Base-by-base conservation (phyloP, 139 green algal genomes). In the Dunaliella primolecta region DNA sequence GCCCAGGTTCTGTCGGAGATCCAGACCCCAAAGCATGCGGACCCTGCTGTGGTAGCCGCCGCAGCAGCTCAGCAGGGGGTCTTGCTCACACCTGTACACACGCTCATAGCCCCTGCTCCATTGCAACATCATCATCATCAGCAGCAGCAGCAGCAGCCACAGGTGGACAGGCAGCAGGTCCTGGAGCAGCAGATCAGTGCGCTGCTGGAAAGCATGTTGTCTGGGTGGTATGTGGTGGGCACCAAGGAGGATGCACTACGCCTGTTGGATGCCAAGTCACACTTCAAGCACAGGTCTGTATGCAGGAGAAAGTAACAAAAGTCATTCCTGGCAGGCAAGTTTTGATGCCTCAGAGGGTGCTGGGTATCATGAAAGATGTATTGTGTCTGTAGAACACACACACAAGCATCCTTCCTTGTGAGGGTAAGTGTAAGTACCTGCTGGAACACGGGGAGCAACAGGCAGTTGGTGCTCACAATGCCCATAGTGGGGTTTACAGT, bases 201-300 rank as follows among this genome's bases (percentile, higher is more conserved):
- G 1, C 70, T 91, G 72, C 30, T 83, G 32, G 56, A 85, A 0
- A 70, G 81, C 35, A 78, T 95, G 87, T 82, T 94, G 33, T 78
- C 75, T 30, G 78, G 79, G 82, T 94, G 93, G 93, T 72, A 82
- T 24, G 78, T 95, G 70, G 90, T 92, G 36, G 55, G 78, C 0
- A 78, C 89, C 82, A 64, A 38, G 21, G 38, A 83, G 27, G 79
- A 81, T 1, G 88, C 89, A 0, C 31, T 87, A 56, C 34, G 56
- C 36, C 35, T 84, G 0, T 81, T 83, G 71, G 2, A 81, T 83
- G 83, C 27, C 34, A 72, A 31, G 27, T 25, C 46, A 55, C 76
- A 37, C 37, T 29, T 36, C 35, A 38, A 76, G 72, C 72, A 33
- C 72, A 36, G n/a, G 29, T 78, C 11, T 32, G 34, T 25, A 64